These are phyloP conservation scores for Collybiopsis confluens DNA, from an alignment of 768 basidiomycete species.

Conservation along the genomic window DNA sequence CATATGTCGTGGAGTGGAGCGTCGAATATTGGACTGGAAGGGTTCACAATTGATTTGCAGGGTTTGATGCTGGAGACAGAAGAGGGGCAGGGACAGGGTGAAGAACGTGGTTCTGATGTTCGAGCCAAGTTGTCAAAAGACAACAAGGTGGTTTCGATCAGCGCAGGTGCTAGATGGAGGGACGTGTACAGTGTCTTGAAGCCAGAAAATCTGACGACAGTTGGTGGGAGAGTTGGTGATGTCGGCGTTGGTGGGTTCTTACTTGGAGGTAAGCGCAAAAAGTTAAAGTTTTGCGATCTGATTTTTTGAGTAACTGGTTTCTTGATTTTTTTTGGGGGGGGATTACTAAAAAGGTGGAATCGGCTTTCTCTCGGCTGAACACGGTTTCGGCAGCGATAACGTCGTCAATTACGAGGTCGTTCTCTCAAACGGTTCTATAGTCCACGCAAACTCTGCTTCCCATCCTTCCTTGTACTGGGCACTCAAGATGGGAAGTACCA, in stretches of 20 bases:
- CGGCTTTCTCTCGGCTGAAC: slow-evolving; percentile 10
- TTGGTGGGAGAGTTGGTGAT: background rate
- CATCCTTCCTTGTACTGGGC: slow-evolving; percentile 15
- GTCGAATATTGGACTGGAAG: background rate
- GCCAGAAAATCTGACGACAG: background rate
- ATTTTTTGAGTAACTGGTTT: background rate
- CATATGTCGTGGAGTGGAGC: background rate
- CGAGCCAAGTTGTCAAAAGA: background rate
- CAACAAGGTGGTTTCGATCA: background rate
- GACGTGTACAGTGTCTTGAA: background rate
- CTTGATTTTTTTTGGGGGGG: background rate
- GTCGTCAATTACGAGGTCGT: slow-evolving; percentile 15
- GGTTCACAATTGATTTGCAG: background rate
- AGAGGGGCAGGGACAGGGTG: too few species aligned
- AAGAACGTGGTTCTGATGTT: too few species aligned
- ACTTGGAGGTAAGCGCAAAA: background rate
- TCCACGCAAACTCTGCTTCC: slow-evolving; percentile 7
- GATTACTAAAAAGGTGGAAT: slow-evolving; percentile 14
- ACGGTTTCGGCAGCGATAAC: slow-evolving; percentile 14
- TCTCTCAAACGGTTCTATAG: slow-evolving; percentile 11
- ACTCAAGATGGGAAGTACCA: slow-evolving; percentile 16
- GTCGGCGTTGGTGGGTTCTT: slow-evolving; percentile 1
- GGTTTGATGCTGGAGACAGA: too few species aligned
- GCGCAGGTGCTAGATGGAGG: background rate
- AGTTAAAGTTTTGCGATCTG: background rate